These are phyloP conservation scores for Phytopythium cucurbitacearum DNA, from an alignment of 352 stramenopile species.

Conservation along the genomic window DNA sequence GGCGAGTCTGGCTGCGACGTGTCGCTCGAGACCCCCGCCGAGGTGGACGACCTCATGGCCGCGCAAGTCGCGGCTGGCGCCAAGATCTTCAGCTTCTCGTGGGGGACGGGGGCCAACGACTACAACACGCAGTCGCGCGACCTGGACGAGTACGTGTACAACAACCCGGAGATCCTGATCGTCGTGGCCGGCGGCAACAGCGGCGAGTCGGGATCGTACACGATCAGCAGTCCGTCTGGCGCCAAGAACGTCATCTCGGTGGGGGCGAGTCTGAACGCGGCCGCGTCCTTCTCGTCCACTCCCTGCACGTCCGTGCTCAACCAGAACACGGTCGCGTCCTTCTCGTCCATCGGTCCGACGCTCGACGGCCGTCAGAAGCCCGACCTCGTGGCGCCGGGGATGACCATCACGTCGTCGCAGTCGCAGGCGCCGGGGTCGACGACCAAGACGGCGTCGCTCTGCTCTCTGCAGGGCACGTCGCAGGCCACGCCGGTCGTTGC, in stretches of 20 bases:
- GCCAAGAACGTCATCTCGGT: conserved; percentile 87
- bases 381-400: conserved; percentile 70
- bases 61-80: conserved; percentile 47
- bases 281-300: conserved; percentile 38
- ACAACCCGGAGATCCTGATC: conserved; percentile 75
- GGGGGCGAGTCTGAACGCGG: conserved; percentile 61
- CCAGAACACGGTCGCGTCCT: conserved; percentile 61
- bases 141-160: conserved; percentile 70
- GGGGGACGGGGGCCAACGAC: conserved; percentile 55
- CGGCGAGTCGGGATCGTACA: conserved; percentile 51
- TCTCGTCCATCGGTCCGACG: conserved; percentile 67
- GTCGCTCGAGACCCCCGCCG: conserved; percentile 36
- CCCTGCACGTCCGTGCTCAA: conserved; percentile 51
- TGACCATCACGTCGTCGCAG: conserved; percentile 62
- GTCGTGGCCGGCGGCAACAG: conserved; percentile 83
- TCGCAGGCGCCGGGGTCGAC: conserved; percentile 44
- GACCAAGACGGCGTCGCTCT: conserved; percentile 33
- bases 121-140: conserved; percentile 55
- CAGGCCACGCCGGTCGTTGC: conserved; percentile 75
- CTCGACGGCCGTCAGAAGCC: conserved; percentile 73
- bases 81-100: conserved; percentile 70
- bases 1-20: conserved; percentile 35
- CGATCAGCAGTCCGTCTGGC: conserved; percentile 59
- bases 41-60: conserved; percentile 50
- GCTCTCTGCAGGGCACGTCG: conserved; percentile 61